Base-by-base conservation (phyloP, 2,329 filamentous ascomycete species). In the Fusarium gaditjirri region DNA sequence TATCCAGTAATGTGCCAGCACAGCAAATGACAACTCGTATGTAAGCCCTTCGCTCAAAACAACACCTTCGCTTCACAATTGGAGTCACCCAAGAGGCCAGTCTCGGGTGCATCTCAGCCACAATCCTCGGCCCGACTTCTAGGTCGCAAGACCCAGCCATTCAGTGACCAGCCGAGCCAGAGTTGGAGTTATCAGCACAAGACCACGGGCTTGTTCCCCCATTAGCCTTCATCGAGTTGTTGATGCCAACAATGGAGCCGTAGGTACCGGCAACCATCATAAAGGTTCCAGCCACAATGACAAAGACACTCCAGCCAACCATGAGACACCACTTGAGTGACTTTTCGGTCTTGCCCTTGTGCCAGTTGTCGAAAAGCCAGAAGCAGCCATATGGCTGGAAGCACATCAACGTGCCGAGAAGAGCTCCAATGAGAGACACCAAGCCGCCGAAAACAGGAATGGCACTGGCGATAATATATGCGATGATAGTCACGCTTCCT, bases 231-330 rank as follows among this genome's bases (percentile, higher is more conserved):
- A 85, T 83, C 2, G 76, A 75, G 11, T 81, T 76, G 12, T 73
- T 80, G 38, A 76, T 75, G 7, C 73, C 78, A 12, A 83, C 75
- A 10, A 86, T 74, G 0, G 83, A 83, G 1, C 83, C 84, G 53
- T 85, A 86, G 0, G 84, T 85, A 2, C 84, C 84, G 8, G 78
- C 81, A 49, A 85, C 72, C 78, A 82, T 85, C 13, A 85, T 67
- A 63, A 86, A 86, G 0, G 72, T 72, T 9, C 76, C 76, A 5
- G 65, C 56, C 2, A 60, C 19, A 3, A 74, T 70, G 10, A 74
- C 50, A 50, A 74, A 72, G 3, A 63, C 27, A 27, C 69, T 38
- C 68, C 65, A 73, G 9, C 33, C 31, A 21, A 71, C 69, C 59
- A 72, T 69, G 1, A 68, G n/a, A 17, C 29, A 62, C 72, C 71